phyloP scores from a whole-genome alignment of 1,284 basidiomycete species.

The Pterulicium gracile region DNA sequence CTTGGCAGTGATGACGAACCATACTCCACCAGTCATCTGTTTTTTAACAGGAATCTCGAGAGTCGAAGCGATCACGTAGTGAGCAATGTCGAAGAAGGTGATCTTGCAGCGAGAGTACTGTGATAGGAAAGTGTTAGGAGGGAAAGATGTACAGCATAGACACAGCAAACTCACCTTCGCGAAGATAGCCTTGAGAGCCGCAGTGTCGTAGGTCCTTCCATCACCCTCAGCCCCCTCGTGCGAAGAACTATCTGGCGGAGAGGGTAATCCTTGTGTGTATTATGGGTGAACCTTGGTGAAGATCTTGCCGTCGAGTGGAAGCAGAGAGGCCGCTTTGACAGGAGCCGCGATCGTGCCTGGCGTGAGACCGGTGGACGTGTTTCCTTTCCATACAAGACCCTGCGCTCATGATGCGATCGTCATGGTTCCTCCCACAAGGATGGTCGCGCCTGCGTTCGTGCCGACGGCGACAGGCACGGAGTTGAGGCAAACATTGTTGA shows the following conservation, averaged over 20 bases:
- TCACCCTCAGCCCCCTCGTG: conserved; percentile 63
- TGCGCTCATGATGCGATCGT: conserved; percentile 62
- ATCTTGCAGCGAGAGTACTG: conserved; percentile 62
- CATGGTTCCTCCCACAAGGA: conserved; percentile 42
- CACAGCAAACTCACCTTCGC: conserved; percentile 29
- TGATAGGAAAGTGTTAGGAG: neutral
- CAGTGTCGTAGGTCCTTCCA: conserved; percentile 67
- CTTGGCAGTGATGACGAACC: conserved; percentile 61
- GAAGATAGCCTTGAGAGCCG: conserved; percentile 51
- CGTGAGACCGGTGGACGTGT: conserved; percentile 30
- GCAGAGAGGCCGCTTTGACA: conserved; percentile 40
- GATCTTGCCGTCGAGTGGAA: conserved; percentile 47
- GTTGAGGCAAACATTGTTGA: conserved; percentile 44
- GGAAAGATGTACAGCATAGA: neutral
- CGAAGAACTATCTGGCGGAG: conserved; percentile 58
- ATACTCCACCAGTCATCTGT: conserved; percentile 65
- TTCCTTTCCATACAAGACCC: conserved; percentile 54
- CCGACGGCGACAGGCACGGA: conserved; percentile 45
- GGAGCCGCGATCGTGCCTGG: conserved; percentile 38
- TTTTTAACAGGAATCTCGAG: conserved; percentile 63
- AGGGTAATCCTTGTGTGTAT: conserved; percentile 52
- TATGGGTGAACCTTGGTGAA: conserved; percentile 61
- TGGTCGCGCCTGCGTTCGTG: conserved; percentile 34
- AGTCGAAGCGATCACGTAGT: conserved; percentile 63
- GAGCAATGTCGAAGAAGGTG: conserved; percentile 67